phyloP scores from a whole-genome alignment of 345 rosid species.

The Gossypium rotundifolium region DNA sequence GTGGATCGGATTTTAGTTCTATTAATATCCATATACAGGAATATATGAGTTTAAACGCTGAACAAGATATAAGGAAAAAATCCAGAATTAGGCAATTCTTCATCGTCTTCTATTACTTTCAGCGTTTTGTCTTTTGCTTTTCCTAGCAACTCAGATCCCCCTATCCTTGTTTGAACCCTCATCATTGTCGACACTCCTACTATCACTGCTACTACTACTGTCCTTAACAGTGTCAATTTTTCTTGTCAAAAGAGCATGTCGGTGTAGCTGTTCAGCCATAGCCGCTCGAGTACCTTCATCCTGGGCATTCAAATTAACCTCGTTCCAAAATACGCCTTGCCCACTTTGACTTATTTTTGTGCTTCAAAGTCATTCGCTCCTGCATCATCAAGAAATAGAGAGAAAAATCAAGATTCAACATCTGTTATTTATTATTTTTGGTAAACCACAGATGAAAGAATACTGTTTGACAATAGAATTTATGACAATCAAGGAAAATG shows the following conservation, averaged over 20 bases:
- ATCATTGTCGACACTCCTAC: conserved; percentile 46
- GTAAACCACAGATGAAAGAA: neutral
- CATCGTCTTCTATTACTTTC: conserved; percentile 54
- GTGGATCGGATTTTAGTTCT: no score
- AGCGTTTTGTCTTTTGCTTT: conserved; percentile 74
- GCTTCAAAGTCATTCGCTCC: conserved; percentile 81
- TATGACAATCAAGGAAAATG: neutral
- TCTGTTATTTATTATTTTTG: neutral
- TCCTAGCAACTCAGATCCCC: conserved; percentile 44
- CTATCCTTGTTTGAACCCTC: conserved; percentile 52
- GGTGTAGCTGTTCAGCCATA: conserved; percentile 75
- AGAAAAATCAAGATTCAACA: conserved; percentile 3
- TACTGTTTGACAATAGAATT: neutral
- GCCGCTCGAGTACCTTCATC: conserved; percentile 87
- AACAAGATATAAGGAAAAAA: conserved; percentile 34
- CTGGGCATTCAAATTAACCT: conserved; percentile 60
- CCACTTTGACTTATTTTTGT: conserved; percentile 82
- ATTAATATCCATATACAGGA: no score
- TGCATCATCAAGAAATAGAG: conserved; percentile 24
- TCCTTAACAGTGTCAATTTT: conserved; percentile 72
- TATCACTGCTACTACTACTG: conserved; percentile 62
- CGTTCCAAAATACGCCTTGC: conserved; percentile 61
- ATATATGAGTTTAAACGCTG: no score
- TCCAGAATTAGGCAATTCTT: conserved; percentile 63
- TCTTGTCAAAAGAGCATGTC: conserved; percentile 67